Percentiles rank a stretch among this genome's conserved stretches.
Evolutionary conservation across 441 rosid genomes (phyloP).

Genomic region (Populus hybrid): DNA sequence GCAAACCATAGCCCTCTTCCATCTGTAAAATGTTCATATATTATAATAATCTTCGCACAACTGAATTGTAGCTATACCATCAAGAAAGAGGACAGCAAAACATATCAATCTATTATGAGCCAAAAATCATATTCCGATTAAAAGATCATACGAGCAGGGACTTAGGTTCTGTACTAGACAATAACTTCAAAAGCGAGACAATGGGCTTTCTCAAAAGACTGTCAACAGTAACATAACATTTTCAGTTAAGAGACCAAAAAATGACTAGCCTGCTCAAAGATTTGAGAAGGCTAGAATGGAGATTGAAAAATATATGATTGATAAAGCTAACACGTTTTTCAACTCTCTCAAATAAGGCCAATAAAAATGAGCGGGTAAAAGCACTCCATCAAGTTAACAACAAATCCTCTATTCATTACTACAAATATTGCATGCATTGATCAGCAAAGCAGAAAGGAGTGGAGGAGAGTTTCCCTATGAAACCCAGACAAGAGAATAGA

Average conservation of each 20-base stretch:
- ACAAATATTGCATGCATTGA: background rate
- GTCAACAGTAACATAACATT: background rate
- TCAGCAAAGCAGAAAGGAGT: background rate
- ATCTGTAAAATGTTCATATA: conserved; percentile 43
- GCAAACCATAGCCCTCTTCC: conserved; percentile 64
- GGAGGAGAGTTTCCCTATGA: background rate
- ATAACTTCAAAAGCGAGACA: background rate
- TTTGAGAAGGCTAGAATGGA: background rate
- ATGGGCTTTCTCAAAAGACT: background rate
- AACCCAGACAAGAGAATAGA: background rate
- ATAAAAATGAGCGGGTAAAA: background rate
- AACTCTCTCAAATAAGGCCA: background rate
- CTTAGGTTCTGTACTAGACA: background rate
- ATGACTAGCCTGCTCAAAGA: background rate
- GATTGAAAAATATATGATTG: background rate
- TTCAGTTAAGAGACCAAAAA: background rate
- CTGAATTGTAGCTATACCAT: background rate
- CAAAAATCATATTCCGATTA: background rate
- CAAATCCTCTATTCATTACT: background rate
- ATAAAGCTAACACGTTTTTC: background rate
- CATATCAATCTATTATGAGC: background rate
- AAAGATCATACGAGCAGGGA: background rate
- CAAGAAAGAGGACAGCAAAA: background rate
- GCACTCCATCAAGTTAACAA: background rate
- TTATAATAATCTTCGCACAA: background rate